Conservation (phyloP, 345 rosid species). For the Eucalyptus grandis region DNA sequence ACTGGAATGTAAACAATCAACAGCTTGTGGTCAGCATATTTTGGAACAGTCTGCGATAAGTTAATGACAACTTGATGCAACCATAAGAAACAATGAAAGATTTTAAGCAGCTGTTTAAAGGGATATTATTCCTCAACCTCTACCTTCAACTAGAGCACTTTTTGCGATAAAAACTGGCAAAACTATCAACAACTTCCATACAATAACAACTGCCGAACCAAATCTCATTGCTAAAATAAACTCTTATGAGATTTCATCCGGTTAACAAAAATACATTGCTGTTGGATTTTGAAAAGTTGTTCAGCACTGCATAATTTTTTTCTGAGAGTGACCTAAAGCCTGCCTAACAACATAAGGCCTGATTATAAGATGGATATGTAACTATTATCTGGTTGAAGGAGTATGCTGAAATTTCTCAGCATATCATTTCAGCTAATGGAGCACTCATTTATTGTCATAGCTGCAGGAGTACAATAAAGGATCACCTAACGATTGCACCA, state of each 20-base stretch:
- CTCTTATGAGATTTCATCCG: not conserved
- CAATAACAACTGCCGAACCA: not conserved
- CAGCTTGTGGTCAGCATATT: not conserved
- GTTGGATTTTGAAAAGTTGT: not conserved
- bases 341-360: not conserved
- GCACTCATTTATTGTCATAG: not conserved
- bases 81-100: not conserved
- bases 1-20: not conserved
- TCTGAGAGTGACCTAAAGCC: not conserved
- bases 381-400: not conserved
- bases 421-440: not conserved
- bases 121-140: not conserved
- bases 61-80: not conserved
- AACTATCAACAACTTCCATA: not conserved
- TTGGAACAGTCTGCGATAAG: not conserved
- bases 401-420: not conserved
- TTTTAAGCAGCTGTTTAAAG: not conserved
- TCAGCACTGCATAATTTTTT: not conserved
- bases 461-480: not conserved
- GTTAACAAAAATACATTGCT: not conserved
- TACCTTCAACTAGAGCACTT: not conserved
- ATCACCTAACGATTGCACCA: constrained; percentile 61
- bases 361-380: not conserved
- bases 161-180: not conserved
- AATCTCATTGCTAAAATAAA: not conserved